Evolutionary conservation across 108 stramenopile genomes (phyloP).

Genomic region (Epipyxis sp.): DNA sequence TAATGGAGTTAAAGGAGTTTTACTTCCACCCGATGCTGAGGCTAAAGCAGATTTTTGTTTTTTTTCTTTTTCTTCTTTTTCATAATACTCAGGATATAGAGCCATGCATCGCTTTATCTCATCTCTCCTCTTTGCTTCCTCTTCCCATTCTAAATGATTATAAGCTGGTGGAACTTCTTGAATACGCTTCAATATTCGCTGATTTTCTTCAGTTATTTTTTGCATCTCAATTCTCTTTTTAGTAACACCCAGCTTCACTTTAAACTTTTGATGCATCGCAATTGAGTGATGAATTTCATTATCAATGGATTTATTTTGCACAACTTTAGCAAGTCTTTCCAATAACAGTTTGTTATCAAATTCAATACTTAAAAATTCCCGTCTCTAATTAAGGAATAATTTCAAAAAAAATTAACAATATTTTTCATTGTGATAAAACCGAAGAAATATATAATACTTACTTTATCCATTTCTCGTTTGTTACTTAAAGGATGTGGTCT

Average conservation of each 20-base stretch:
- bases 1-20: too few relatives aligned
- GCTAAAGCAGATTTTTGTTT: too few relatives aligned
- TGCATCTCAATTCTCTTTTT: conserved; percentile 30
- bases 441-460: not conserved
- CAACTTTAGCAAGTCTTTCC: conserved; percentile 25
- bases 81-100: conserved; percentile 18
- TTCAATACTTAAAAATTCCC: conserved; percentile 15
- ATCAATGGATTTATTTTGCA: conserved; percentile 26
- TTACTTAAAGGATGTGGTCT: conserved; percentile 8
- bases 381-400: conserved; percentile 1
- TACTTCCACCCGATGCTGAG: too few relatives aligned
- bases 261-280: conserved; percentile 8
- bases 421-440: not conserved
- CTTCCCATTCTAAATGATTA: conserved; percentile 34
- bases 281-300: conserved; percentile 15
- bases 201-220: conserved; percentile 28
- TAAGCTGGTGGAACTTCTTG: conserved; percentile 26
- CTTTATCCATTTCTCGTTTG: conserved; percentile 9
- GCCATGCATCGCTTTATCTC: conserved; percentile 8
- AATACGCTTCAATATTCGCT: conserved; percentile 27
- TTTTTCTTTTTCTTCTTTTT: conserved; percentile 4
- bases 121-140: conserved; percentile 16
- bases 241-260: not conserved
- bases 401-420: too few relatives aligned
- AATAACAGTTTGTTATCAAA: conserved; percentile 29